Evolutionary conservation across 345 rosid species (phyloP), one percentile per base, ranked within the genome.

Genomic region (Linum trigynum): DNA sequence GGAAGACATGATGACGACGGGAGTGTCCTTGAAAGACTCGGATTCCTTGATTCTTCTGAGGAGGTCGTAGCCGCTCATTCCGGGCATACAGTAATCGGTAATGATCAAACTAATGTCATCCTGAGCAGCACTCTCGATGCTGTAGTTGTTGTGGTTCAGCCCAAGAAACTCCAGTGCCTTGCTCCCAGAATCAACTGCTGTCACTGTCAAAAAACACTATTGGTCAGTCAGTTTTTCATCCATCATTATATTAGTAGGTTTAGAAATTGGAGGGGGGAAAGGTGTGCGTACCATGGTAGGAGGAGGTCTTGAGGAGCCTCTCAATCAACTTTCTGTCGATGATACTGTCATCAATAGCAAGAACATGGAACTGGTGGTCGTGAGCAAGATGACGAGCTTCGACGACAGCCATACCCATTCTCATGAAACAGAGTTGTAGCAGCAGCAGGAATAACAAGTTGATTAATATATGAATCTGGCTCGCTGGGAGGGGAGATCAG

Each of bases 41-140:
- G 90, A 83, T 72, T 83, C 94, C 90, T 90, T 94, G 42, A 94
- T 80, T 71, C 72, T 90, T 76, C 82, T 85, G 8, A 94, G 84
- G 7, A 94, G 92, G 83, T 94, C 97, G 69, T 88, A 88, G 69
- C 99, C 99, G 5, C 96, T 86, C 95, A 92, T 90, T 10, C 91
- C 99, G 15, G 99, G 99, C 99, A 90, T 94, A 62, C 91, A 88
- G 51, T 94, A 94, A 77, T 94, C 99, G 55, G 97, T 94, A 37
- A 94, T 88, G 61, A 94, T 90, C 71, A 94, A 72, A 77, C 82
- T 86, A 2, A 94, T 83, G 76, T 79, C 79, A 12, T 80, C 42
- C 17, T 84, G 86, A 41, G 64, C 72, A 64, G 72, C 79, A 40
- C 61, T 80, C 77, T n/a, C 7, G 73, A 7, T 64, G n/a, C 59